Conservation (phyloP, 306 rosid species). For the Fragaria iinumae region DNA sequence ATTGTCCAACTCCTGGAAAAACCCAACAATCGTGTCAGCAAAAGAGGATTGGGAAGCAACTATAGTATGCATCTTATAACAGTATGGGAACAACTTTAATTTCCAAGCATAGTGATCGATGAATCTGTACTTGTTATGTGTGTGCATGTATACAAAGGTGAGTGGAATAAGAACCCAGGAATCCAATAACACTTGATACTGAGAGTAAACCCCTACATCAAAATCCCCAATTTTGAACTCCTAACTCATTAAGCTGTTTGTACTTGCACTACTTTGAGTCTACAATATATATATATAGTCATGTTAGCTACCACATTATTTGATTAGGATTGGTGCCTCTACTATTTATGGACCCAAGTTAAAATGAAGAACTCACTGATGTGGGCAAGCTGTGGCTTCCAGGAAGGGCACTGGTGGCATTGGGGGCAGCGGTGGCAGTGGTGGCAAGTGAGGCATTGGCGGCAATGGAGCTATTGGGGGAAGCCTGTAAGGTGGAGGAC, state of each 20-base stretch:
- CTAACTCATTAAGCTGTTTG: background rate
- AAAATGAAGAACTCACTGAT: constrained; percentile 47
- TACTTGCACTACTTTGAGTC: background rate
- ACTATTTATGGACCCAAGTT: background rate
- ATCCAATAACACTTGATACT: background rate
- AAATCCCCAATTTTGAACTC: background rate
- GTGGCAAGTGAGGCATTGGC: background rate
- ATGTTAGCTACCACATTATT: background rate
- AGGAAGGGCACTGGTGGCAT: constrained; percentile 50
- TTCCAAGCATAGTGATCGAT: background rate
- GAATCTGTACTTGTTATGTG: background rate
- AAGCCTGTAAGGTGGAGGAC: constrained; percentile 35
- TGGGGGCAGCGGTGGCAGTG: constrained; percentile 42
- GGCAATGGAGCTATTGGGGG: constrained; percentile 37
- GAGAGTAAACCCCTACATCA: background rate
- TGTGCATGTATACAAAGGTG: background rate
- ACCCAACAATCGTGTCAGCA: background rate
- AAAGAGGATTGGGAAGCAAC: background rate
- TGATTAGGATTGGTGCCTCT: background rate
- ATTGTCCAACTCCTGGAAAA: constrained; percentile 60
- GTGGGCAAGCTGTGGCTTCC: constrained; percentile 73
- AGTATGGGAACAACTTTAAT: background rate
- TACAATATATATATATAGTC: background rate
- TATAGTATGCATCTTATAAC: background rate
- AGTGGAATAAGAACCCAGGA: background rate